These are phyloP conservation scores for Rhododendron kiyosumense DNA, from an alignment of 148 eudicot genomes.

Conservation along the genomic window DNA sequence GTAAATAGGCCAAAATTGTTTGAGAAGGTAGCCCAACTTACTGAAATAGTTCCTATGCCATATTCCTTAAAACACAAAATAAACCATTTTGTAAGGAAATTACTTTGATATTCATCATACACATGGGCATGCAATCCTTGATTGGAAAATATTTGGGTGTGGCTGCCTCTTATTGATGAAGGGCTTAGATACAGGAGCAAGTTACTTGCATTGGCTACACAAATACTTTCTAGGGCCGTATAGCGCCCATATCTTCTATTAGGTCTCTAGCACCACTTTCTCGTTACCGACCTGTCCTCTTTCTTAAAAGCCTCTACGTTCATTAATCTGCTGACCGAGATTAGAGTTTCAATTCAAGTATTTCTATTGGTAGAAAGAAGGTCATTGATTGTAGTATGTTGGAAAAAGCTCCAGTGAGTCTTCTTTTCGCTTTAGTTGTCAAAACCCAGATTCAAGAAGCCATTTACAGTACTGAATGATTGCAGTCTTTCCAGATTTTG, in stretches of 20 bases:
- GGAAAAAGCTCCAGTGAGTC: background rate
- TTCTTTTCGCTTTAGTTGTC: background rate
- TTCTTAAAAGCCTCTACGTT: background rate
- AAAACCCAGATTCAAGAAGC: background rate
- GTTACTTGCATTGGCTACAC: background rate
- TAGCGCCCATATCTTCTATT: background rate
- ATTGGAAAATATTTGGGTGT: background rate
- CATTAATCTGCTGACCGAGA: background rate
- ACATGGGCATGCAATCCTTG: background rate
- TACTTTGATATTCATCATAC: background rate
- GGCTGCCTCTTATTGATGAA: background rate
- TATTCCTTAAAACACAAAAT: background rate
- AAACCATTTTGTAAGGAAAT: background rate
- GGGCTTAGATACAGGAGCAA: background rate
- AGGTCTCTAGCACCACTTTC: background rate
- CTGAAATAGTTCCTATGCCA: background rate
- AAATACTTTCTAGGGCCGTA: background rate
- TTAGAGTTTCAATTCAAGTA: background rate
- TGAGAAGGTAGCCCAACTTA: background rate
- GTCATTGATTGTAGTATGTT: constrained; percentile 1
- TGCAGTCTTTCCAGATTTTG: background rate
- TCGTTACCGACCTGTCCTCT: background rate
- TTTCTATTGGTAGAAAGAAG: background rate
- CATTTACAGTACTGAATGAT: background rate
- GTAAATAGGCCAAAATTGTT: background rate